Conservation (phyloP, 768 basidiomycete genomes). For the Russula compacta region DNA sequence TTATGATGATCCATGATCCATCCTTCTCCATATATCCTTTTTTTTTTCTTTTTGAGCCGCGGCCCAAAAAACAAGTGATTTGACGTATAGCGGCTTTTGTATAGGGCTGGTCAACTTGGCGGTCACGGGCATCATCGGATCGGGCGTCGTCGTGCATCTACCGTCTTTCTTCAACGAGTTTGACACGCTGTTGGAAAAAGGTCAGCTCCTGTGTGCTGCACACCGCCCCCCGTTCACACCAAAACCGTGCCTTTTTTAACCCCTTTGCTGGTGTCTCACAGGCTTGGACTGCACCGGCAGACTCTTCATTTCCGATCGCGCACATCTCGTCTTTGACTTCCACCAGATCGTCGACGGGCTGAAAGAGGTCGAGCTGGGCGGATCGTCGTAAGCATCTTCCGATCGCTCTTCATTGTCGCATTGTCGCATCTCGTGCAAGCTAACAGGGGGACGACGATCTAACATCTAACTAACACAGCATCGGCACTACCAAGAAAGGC, state of each 20-base stretch:
- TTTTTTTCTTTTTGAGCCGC: neutral
- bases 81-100: neutral
- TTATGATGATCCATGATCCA: neutral
- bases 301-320: conserved; percentile 89
- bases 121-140: conserved; percentile 83
- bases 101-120: conserved; percentile 77
- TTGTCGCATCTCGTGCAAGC: neutral
- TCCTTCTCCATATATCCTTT: neutral
- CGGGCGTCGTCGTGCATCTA: conserved; percentile 92
- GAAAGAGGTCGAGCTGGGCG: conserved; percentile 95
- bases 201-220: conserved; percentile 31
- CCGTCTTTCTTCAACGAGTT: conserved; percentile 94
- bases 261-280: conserved; percentile 24
- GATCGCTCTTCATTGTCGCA: conserved; percentile 9
- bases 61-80: too few relatives aligned
- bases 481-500: conserved; percentile 96
- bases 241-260: too few relatives aligned
- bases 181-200: conserved; percentile 76
- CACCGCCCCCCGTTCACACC: neutral
- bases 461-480: conserved; percentile 36
- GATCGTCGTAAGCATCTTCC: conserved; percentile 48
- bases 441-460: neutral
- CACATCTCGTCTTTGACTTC: conserved; percentile 97
- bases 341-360: conserved; percentile 99
- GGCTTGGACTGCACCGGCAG: conserved; percentile 81